These are phyloP conservation scores for Trichoderma sp. DNA, from an alignment of 2,329 filamentous ascomycete species.

Conservation along the genomic window DNA sequence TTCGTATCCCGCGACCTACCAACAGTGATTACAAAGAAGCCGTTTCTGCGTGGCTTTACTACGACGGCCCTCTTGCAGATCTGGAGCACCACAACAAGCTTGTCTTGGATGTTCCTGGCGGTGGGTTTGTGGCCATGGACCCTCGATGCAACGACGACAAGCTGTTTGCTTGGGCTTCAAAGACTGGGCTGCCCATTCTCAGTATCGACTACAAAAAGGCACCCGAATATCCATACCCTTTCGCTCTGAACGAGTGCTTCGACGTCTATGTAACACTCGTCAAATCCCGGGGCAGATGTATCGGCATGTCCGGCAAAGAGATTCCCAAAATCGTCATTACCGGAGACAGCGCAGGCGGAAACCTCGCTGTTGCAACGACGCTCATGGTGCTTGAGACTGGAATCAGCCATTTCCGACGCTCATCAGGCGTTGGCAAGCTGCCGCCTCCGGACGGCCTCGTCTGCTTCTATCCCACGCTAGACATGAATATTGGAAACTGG, in stretches of 20 bases:
- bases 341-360: constrained; percentile 53
- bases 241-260: constrained; percentile 51
- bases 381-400: constrained; percentile 86
- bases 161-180: constrained; percentile 86
- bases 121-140: constrained; percentile 95
- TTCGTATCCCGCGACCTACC: constrained; percentile 79
- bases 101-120: constrained; percentile 87
- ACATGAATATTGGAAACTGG: constrained; percentile 99
- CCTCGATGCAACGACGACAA: constrained; percentile 95
- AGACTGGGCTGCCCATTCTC: constrained; percentile 82
- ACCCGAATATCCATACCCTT: constrained; percentile 53
- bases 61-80: constrained; percentile 80
- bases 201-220: constrained; percentile 79
- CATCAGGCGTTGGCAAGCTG: constrained; percentile 51
- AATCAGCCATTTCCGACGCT: constrained; percentile 42
- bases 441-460: constrained; percentile 79
- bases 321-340: constrained; percentile 46
- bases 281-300: constrained; percentile 43
- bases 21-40: constrained; percentile 82
- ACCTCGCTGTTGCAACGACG: constrained; percentile 65
- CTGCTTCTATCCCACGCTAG: constrained; percentile 84
- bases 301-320: constrained; percentile 45
- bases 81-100: constrained; percentile 75
- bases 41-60: constrained; percentile 88
- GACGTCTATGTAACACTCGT: constrained; percentile 47